Conservation (phyloP, 2,329 filamentous ascomycete genomes). For the Colletotrichum camelliae region DNA sequence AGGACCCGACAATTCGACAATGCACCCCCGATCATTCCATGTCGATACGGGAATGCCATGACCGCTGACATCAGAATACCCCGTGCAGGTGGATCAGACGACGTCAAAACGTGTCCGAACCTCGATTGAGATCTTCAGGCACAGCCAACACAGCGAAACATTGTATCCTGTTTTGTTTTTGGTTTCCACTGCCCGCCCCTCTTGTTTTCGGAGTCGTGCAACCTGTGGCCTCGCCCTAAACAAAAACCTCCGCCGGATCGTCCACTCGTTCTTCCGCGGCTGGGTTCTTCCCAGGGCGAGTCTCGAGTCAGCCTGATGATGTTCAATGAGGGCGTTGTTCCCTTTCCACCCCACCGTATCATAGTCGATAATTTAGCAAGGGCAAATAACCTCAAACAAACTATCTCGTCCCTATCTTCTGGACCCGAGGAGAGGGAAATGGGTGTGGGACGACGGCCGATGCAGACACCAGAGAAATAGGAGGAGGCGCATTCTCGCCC, state of each 20-base stretch:
- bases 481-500: neutral
- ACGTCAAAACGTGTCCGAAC: constrained; percentile 6
- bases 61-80: constrained; percentile 2
- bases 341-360: neutral
- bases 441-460: neutral
- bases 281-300: neutral
- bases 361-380: neutral
- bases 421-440: neutral
- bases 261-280: neutral
- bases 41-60: neutral
- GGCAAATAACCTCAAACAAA: neutral
- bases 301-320: neutral
- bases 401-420: neutral
- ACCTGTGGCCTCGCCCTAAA: neutral
- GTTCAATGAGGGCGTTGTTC: neutral
- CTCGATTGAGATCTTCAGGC: constrained; percentile 2
- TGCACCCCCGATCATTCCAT: neutral
- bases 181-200: neutral
- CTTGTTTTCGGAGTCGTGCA: neutral
- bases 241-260: neutral
- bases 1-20: neutral
- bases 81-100: neutral
- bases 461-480: neutral
- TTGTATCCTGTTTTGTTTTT: neutral
- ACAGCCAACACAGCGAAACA: neutral